Evolutionary conservation across 306 rosid species (phyloP).

Genomic region (Prunus mongolica): DNA sequence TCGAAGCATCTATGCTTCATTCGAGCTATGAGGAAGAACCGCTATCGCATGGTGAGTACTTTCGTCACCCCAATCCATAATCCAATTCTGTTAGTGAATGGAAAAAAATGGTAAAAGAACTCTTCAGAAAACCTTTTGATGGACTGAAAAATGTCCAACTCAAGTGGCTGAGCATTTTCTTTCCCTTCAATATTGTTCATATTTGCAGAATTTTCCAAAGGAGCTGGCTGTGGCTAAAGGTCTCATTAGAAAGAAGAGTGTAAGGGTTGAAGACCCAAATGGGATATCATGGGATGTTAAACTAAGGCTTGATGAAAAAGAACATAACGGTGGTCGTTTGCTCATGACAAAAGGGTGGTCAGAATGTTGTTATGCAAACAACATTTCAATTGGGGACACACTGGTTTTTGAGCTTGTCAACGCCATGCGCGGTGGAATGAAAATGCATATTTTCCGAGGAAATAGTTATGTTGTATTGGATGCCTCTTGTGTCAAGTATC

Average conservation of each 20-base stretch:
- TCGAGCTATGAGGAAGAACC: neutral
- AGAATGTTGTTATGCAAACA: constrained; percentile 1
- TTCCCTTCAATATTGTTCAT: too few species aligned
- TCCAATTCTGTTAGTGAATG: neutral
- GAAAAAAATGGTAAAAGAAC: too few species aligned
- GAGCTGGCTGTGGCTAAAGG: neutral
- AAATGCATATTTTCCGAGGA: neutral
- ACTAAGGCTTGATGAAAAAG: neutral
- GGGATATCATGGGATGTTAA: neutral
- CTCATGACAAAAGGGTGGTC: neutral
- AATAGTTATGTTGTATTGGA: neutral
- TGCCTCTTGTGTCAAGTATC: neutral
- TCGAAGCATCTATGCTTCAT: neutral
- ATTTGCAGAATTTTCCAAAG: neutral
- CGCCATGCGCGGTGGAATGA: too few species aligned
- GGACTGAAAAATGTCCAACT: too few species aligned
- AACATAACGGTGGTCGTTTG: neutral
- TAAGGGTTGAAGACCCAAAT: neutral
- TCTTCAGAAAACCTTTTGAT: neutral
- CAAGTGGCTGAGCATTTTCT: neutral
- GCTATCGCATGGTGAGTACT: constrained; percentile 1
- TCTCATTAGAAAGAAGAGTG: neutral
- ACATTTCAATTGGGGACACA: neutral
- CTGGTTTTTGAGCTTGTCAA: constrained; percentile 8
- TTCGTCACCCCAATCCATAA: neutral